Percentiles rank a stretch among this genome's conserved stretches.
Conservation (phyloP, 2,329 filamentous ascomycete species). For the Cladophialophora bantiana region DNA sequence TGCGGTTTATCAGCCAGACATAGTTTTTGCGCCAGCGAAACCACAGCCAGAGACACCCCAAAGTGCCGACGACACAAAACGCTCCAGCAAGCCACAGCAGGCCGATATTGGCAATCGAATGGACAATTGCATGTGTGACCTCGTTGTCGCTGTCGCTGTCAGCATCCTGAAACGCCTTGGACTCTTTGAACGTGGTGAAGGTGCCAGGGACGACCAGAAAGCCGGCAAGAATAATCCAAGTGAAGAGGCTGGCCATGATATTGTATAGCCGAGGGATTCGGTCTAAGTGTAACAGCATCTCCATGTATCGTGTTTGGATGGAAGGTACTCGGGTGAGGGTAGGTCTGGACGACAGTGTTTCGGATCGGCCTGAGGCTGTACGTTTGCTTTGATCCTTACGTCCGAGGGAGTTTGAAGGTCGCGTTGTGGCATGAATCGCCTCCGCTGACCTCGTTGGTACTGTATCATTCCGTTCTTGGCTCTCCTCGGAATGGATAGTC, state of each 20-base stretch:
- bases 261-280: constrained; percentile 48
- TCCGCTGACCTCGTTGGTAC: constrained; percentile 9
- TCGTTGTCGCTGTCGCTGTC: constrained; percentile 40
- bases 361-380: constrained; percentile 1
- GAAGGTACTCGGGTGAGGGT: constrained; percentile 33
- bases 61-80: constrained; percentile 51
- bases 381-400: constrained; percentile 17
- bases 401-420: constrained; percentile 11
- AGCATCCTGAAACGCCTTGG: constrained; percentile 41
- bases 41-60: constrained; percentile 55
- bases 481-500: constrained; percentile 29
- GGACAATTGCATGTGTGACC: constrained; percentile 44
- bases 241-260: constrained; percentile 54
- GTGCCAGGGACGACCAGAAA: constrained; percentile 62
- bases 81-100: constrained; percentile 55
- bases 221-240: constrained; percentile 60
- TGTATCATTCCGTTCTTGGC: not conserved
- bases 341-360: constrained; percentile 25
- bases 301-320: constrained; percentile 40
- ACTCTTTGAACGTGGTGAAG: constrained; percentile 55
- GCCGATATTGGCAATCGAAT: constrained; percentile 48
- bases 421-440: not conserved
- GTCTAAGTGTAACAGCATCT: constrained; percentile 45
- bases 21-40: constrained; percentile 58
- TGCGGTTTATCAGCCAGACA: constrained; percentile 61